A percentile compares a stretch with the other conserved stretches of the same genome.
Evolutionary conservation across 1,284 basidiomycete genomes (phyloP).

Genomic region (Phellopilus nigrolimitatus): DNA sequence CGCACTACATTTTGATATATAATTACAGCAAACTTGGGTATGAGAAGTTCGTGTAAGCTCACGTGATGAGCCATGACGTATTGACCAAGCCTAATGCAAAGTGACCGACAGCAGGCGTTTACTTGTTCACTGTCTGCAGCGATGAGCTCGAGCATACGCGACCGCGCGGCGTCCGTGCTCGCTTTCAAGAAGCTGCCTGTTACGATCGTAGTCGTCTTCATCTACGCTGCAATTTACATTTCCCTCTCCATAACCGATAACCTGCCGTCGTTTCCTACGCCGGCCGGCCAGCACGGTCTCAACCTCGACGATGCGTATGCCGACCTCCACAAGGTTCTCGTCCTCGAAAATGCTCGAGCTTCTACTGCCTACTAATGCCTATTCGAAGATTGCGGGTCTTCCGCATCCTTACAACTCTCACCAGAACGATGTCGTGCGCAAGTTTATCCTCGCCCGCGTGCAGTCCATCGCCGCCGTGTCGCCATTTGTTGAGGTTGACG

Average conservation of each 20-base stretch:
- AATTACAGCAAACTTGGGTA: no score
- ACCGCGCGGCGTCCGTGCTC: conserved; percentile 24
- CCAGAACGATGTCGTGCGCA: conserved; percentile 62
- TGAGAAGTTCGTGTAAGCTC: no score
- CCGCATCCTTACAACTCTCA: conserved; percentile 76
- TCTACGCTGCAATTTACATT: conserved; percentile 50
- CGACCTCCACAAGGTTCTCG: conserved; percentile 54
- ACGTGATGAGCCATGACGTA: no score
- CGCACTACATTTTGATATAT: no score
- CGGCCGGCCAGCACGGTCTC: conserved; percentile 45
- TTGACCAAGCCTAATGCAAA: no score
- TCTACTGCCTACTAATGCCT: background rate
- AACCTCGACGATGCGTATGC: conserved; percentile 53
- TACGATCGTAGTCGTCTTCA: conserved; percentile 43
- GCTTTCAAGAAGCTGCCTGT: conserved; percentile 42
- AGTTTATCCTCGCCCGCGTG: conserved; percentile 54
- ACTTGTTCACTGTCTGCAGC: no score
- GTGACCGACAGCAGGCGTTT: no score
- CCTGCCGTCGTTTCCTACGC: conserved; percentile 39
- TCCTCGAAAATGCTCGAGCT: background rate
- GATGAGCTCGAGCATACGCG: conserved; percentile 17
- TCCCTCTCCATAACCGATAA: conserved; percentile 52
- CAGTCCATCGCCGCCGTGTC: conserved; percentile 38
- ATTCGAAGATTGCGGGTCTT: conserved; percentile 50
- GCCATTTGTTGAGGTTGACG: conserved; percentile 42